Evolutionary conservation across 805 yeast genomes (phyloP).

Genomic region (Metschnikowia santaceciliae): DNA sequence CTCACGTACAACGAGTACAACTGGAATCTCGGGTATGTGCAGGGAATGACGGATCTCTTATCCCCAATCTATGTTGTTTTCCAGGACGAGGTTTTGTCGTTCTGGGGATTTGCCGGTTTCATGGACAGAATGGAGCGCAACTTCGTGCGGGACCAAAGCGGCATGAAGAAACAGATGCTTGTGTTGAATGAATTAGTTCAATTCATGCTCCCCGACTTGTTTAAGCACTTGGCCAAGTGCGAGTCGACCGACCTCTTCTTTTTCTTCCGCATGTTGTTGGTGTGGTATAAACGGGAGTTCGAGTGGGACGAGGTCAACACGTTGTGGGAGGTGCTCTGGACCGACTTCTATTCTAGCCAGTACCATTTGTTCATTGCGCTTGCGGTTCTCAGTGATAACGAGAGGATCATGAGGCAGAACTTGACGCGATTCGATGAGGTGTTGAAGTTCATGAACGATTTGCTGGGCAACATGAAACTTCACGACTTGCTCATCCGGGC

Average conservation of each 20-base stretch:
- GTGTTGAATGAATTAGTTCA: slow-evolving; percentile 82
- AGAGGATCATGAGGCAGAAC: slow-evolving; percentile 70
- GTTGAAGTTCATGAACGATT: slow-evolving; percentile 86
- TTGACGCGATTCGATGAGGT: slow-evolving; percentile 84
- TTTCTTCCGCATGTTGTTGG: slow-evolving; percentile 90
- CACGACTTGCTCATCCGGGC: slow-evolving; percentile 78
- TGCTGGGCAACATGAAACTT: slow-evolving; percentile 70
- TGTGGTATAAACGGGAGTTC: slow-evolving; percentile 93
- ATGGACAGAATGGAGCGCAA: slow-evolving; percentile 97
- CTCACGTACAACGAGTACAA: slow-evolving; percentile 85
- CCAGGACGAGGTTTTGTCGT: slow-evolving; percentile 73
- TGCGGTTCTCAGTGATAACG: slow-evolving; percentile 85
- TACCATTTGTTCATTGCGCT: slow-evolving; percentile 83
- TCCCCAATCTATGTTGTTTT: slow-evolving; percentile 71
- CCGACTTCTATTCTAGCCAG: slow-evolving; percentile 82
- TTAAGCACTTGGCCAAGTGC: slow-evolving; percentile 77
- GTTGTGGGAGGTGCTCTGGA: slow-evolving; percentile 93
- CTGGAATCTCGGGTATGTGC: slow-evolving; percentile 85
- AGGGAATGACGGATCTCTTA: slow-evolving; percentile 93
- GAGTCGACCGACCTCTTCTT: slow-evolving; percentile 89
- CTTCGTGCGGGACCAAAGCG: slow-evolving; percentile 85
- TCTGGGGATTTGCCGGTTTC: slow-evolving; percentile 83
- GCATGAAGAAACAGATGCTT: slow-evolving; percentile 85
- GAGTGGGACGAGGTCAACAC: slow-evolving; percentile 69
- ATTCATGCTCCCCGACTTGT: slow-evolving; percentile 82